These are phyloP conservation scores for Hysterangium stoloniferum DNA, from an alignment of 768 basidiomycete genomes.

Conservation along the genomic window DNA sequence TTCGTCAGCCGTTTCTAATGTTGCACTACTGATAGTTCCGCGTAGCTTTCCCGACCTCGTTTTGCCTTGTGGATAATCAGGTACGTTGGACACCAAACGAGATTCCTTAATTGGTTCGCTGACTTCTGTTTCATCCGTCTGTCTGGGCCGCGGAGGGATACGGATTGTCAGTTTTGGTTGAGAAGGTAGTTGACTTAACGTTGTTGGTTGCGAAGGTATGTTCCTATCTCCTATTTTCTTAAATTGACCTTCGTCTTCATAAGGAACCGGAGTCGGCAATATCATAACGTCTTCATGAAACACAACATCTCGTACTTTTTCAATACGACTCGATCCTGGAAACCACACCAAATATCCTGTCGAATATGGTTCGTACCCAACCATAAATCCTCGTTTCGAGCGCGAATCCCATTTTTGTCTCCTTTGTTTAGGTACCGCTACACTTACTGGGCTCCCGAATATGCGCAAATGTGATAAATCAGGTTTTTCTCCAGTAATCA, in stretches of 20 bases:
- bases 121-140: no score
- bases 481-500: background rate
- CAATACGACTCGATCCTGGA: background rate
- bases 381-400: background rate
- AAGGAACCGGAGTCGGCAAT: background rate
- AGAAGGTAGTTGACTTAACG: no score
- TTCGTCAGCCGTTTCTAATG: no score
- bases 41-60: no score
- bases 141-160: no score
- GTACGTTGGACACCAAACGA: no score
- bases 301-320: background rate
- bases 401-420: background rate
- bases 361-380: background rate
- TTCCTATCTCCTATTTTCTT: background rate
- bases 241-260: background rate
- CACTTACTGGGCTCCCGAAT: conserved; percentile 3
- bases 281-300: background rate
- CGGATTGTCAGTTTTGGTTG: no score
- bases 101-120: no score
- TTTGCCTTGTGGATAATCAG: no score
- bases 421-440: conserved; percentile 1
- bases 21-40: no score
- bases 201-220: no score
- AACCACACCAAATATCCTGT: background rate
- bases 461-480: background rate